Evolutionary conservation across 192 early-diverging fungal species (phyloP).

Genomic region (Coemansia sp.): DNA sequence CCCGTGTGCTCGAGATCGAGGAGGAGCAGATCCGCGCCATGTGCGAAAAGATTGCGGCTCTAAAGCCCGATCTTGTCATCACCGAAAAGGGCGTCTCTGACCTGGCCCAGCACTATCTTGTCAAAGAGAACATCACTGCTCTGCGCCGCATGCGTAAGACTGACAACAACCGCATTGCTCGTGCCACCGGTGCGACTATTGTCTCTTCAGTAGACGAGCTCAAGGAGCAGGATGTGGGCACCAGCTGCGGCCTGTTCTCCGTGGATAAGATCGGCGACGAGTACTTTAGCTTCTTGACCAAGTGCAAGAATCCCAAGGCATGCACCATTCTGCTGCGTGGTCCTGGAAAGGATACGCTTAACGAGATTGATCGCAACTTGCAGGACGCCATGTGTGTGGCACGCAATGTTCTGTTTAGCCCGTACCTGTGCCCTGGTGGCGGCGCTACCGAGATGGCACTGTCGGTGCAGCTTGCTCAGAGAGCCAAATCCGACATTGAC

Average conservation of each 20-base stretch:
- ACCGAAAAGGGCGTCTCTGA: slow-evolving; percentile 99
- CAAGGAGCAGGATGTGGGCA: slow-evolving; percentile 94
- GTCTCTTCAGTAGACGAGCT: slow-evolving; percentile 97
- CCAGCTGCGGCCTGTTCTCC: slow-evolving; percentile 88
- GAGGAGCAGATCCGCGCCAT: slow-evolving; percentile 98
- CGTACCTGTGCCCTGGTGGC: slow-evolving; percentile 90
- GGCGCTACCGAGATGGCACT: slow-evolving; percentile 99
- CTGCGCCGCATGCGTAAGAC: slow-evolving; percentile 97
- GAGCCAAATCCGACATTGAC: slow-evolving; percentile 78
- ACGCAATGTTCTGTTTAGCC: slow-evolving; percentile 96
- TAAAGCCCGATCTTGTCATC: slow-evolving; percentile 97
- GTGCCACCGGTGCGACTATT: slow-evolving; percentile 95
- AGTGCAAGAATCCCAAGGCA: slow-evolving; percentile 96
- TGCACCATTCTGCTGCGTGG: slow-evolving; percentile 98
- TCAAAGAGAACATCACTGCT: slow-evolving; percentile 97
- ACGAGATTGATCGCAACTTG: slow-evolving; percentile 98
- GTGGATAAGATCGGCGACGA: slow-evolving; percentile 99
- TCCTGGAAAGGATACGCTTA: slow-evolving; percentile 95
- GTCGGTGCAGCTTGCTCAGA: slow-evolving; percentile 82
- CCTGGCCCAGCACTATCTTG: slow-evolving; percentile 96
- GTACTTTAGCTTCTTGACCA: slow-evolving; percentile 94
- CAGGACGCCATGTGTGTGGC: slow-evolving; percentile 99
- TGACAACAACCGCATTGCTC: slow-evolving; percentile 98
- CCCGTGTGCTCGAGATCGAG: slow-evolving; percentile 94
- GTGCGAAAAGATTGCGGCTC: slow-evolving; percentile 92